Evolutionary conservation across 1,284 basidiomycete species (phyloP).

Genomic region (Xerocomus minutiporus): DNA sequence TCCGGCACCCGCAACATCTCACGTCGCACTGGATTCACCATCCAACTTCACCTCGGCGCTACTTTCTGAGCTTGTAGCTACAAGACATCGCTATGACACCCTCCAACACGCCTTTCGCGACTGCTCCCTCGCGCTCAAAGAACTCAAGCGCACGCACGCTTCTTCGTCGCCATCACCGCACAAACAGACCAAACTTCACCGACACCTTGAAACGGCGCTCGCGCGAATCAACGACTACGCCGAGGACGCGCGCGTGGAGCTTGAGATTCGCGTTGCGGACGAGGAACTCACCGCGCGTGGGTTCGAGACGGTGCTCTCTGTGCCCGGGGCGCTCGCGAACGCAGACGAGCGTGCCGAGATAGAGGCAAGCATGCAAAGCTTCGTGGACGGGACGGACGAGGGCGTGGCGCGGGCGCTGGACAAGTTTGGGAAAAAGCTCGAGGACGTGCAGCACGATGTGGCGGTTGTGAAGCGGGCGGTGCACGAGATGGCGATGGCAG

Average conservation of each 20-base stretch:
- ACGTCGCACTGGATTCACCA: background rate
- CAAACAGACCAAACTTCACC: conserved; percentile 14
- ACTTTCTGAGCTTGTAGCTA: conserved; percentile 41
- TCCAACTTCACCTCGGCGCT: conserved; percentile 31
- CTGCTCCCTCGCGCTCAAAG: conserved; percentile 61
- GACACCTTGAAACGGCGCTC: conserved; percentile 50
- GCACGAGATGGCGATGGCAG: conserved; percentile 38
- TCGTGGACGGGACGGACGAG: conserved; percentile 55
- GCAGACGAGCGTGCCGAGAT: conserved; percentile 38
- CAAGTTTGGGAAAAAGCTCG: conserved; percentile 57
- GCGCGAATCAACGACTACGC: conserved; percentile 73
- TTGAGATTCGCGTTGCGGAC: conserved; percentile 80
- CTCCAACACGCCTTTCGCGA: conserved; percentile 64
- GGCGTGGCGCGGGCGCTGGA: conserved; percentile 45
- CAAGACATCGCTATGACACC: conserved; percentile 54
- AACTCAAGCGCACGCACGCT: conserved; percentile 44
- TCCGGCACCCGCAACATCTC: background rate
- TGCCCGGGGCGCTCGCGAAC: conserved; percentile 46
- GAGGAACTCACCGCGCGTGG: conserved; percentile 68
- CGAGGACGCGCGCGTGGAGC: conserved; percentile 81
- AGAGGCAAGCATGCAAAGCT: conserved; percentile 53
- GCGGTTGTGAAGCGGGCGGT: conserved; percentile 57
- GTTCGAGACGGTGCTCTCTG: conserved; percentile 65
- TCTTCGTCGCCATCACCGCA: conserved; percentile 12
- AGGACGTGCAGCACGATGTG: conserved; percentile 79